Base-by-base conservation (phyloP, 805 yeast species). In the Tetrapisispora taiwanensis region DNA sequence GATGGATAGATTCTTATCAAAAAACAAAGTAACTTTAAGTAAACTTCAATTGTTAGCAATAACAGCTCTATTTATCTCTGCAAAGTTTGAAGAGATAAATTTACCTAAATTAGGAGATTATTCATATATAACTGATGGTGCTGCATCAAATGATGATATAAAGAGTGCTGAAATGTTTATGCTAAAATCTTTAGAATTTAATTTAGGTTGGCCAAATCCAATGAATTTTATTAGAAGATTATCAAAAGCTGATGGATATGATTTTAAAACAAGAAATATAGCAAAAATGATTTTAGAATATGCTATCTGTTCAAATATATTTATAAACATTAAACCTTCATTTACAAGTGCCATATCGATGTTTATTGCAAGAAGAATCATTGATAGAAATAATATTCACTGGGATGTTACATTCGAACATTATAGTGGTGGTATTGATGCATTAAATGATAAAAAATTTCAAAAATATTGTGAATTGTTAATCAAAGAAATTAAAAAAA, bases 11-110 rank as follows among this genome's bases (percentile, higher is more conserved):
- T 87, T 84, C 65, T 74, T 89, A 75, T 77, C 87, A 5, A 66
- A 72, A 45, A 87, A 82, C 54, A 70, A 72, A 36, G 88, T 84
- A 17, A 82, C 82, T 48, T 76, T 87, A 46, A 86, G 81, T 55
- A 78, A 84, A 63, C 66, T 88, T 41, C 97, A 88, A 68, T 72
- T 88, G 48, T 70, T 87, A 46, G 95, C 95, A 7, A 83, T 92
- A 1, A 85, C 95, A 3, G 75, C 89, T 10, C 66, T 88, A 45
- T 84, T 88, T 63, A 82, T 87, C 51, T 95, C 96, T 34, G 90
- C 95, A n/a, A 88, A 88, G 65, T 85, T 84, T 62, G 95, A 89
- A 66, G 97, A 88, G 66, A 92, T 88, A 24, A 83, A 79, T 58
- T 73, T 87, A 14, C 97, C 96, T 12, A 80, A 88, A 30, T 81